phyloP scores from a whole-genome alignment of 192 early-diverging fungal species.

The Mortierella hygrophila region DNA sequence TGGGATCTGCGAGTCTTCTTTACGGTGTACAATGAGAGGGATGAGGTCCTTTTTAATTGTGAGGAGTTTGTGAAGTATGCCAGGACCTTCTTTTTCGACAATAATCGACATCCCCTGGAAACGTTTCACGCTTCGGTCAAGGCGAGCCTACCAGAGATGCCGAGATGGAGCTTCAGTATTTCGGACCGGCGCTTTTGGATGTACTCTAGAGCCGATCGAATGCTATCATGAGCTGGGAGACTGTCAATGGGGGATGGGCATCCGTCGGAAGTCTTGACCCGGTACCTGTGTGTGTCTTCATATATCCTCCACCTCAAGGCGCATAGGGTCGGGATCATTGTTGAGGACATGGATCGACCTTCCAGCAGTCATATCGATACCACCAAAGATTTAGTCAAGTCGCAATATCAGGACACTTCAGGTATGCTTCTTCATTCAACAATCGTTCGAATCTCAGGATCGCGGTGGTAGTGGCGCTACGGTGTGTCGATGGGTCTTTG shows the following conservation, averaged over 20 bases:
- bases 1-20: background rate
- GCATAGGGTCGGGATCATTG: background rate
- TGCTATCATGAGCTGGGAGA: background rate
- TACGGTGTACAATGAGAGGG: background rate
- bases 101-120: background rate
- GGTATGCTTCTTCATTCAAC: background rate
- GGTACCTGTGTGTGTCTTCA: background rate
- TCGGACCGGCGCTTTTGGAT: background rate
- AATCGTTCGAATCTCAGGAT: background rate
- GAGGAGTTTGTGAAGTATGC: background rate
- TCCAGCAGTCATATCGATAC: background rate
- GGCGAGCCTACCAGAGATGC: background rate
- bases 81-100: background rate
- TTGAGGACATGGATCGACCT: background rate
- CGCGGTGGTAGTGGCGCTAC: background rate
- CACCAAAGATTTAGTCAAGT: background rate
- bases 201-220: background rate
- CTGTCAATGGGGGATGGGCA: background rate
- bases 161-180: background rate
- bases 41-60: background rate
- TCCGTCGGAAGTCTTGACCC: background rate
- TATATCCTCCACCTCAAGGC: background rate
- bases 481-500: background rate
- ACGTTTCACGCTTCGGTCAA: background rate
- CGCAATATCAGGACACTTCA: background rate